These are phyloP conservation scores for Quercus bicolor DNA, from an alignment of 306 rosid species.

Conservation along the genomic window DNA sequence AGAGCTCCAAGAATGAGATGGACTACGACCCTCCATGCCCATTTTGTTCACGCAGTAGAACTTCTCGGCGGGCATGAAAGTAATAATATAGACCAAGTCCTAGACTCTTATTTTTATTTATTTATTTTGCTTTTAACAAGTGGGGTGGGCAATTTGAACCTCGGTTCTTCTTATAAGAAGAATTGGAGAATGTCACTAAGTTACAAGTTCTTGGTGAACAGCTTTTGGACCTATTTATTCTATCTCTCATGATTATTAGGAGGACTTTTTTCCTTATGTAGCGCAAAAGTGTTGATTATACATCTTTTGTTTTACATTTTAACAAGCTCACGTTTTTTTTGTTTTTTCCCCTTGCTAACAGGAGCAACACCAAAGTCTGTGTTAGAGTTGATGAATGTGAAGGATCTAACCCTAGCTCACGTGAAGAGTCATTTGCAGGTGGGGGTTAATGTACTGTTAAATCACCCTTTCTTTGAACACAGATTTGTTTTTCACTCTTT, in stretches of 20 bases:
- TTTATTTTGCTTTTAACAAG: background rate
- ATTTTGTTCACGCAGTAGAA: constrained; percentile 85
- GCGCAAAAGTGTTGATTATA: background rate
- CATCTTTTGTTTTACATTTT: background rate
- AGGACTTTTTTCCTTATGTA: background rate
- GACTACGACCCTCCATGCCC: constrained; percentile 93
- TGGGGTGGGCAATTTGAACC: too few relatives aligned
- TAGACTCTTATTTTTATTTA: background rate
- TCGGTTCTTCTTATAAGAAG: too few relatives aligned
- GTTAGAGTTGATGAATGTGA: constrained; percentile 88
- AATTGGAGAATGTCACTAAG: too few relatives aligned
- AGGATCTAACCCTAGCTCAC: constrained; percentile 95
- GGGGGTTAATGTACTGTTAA: constrained; percentile 31
- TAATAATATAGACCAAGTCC: constrained; percentile 26
- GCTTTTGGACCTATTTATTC: background rate
- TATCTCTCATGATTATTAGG: background rate
- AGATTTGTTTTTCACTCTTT: constrained; percentile 14
- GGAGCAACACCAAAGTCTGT: constrained; percentile 98
- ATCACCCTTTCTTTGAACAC: constrained; percentile 27
- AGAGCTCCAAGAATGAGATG: constrained; percentile 98
- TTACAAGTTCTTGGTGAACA: too few relatives aligned
- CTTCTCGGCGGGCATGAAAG: constrained; percentile 97
- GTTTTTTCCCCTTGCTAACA: constrained; percentile 2
- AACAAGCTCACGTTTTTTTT: constrained; percentile 1
- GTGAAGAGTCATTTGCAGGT: constrained; percentile 99